Base-by-base conservation (phyloP, 1,284 basidiomycete species). In the Irpex lacteus region DNA sequence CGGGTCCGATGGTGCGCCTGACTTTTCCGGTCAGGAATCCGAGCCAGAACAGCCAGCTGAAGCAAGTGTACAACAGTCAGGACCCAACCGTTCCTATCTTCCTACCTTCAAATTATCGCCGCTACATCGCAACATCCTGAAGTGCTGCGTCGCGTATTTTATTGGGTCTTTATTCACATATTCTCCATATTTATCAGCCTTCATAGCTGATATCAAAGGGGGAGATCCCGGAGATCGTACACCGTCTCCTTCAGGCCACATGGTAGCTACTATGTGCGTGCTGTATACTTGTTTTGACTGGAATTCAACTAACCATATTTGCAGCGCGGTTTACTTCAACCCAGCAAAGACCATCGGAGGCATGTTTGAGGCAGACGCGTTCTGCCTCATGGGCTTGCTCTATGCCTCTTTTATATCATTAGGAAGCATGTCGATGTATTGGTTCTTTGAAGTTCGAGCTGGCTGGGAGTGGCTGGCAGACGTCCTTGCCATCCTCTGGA, bases 141-240 rank as follows among this genome's bases (percentile, higher is more conserved):
- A 98, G 79, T 99, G 97, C 76, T 86, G 89, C 0, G 80, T 98
- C 8, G 93, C 96, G 0, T 99, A 99, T 75, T 87, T 95, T 64
- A 77, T 98, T 65, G 96, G 86, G 2, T 95, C 94, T 0, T 80
- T 98, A 8, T 98, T 98, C 82, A 98, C 97, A 0, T 98, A 95
- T 74, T 88, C 89, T 6, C 89, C 92, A 0, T 80, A 81, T 59
- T 77, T 94, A 18, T 87, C 91, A 3, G 78, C 80, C 15, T 76
- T 91, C 63, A 83, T 93, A 62, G 81, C 85, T 3, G 84, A 89
- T 70, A 75, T 90, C 53, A 84, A 88, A 5, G 81, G 83, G 4
- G 78, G 88, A 91, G 89, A 88, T 90, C 66, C 83, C 61, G 86
- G 82, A 63, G 72, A 81, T 58, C 69, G 78, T 18, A 76, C 75